phyloP scores from a whole-genome alignment of 805 yeast species.

The Candida easanensis region DNA sequence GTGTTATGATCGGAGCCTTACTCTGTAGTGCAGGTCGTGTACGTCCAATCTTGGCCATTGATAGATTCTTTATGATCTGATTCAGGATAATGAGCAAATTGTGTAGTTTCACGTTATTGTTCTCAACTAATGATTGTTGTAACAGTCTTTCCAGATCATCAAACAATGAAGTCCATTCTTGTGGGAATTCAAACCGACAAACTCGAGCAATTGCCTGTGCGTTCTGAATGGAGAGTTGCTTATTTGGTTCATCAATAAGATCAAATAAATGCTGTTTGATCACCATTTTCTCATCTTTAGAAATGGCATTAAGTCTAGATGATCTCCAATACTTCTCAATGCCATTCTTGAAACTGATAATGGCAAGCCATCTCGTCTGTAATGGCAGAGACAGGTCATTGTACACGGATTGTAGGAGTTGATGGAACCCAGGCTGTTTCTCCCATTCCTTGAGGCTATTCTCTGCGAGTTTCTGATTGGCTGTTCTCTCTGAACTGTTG shows the following conservation, averaged over 20 bases:
- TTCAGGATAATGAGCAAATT: constrained; percentile 67
- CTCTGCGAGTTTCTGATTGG: constrained; percentile 63
- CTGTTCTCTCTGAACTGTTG: constrained; percentile 46
- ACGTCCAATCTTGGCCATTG: constrained; percentile 79
- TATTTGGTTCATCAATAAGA: constrained; percentile 64
- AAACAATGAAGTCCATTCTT: constrained; percentile 80
- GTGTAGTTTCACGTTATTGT: constrained; percentile 51
- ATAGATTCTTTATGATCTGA: constrained; percentile 72
- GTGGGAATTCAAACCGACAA: constrained; percentile 81
- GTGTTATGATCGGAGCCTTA: constrained; percentile 61
- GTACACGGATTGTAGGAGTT: constrained; percentile 57
- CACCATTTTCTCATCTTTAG: constrained; percentile 64
- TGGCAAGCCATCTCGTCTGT: constrained; percentile 80
- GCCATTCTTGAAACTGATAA: constrained; percentile 86
- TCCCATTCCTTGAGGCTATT: constrained; percentile 71
- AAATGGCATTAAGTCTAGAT: constrained; percentile 50
- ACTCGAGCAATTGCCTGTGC: constrained; percentile 81
- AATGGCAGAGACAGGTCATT: constrained; percentile 55
- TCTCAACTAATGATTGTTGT: constrained; percentile 40
- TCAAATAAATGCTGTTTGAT: constrained; percentile 60
- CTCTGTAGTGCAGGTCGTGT: constrained; percentile 75
- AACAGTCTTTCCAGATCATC: constrained; percentile 53
- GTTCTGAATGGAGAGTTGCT: constrained; percentile 74
- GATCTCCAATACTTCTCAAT: constrained; percentile 83
- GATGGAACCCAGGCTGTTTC: constrained; percentile 54